These are phyloP conservation scores for Thielaviopsis punctulata DNA, from an alignment of 2,329 filamentous ascomycete species.

Conservation along the genomic window DNA sequence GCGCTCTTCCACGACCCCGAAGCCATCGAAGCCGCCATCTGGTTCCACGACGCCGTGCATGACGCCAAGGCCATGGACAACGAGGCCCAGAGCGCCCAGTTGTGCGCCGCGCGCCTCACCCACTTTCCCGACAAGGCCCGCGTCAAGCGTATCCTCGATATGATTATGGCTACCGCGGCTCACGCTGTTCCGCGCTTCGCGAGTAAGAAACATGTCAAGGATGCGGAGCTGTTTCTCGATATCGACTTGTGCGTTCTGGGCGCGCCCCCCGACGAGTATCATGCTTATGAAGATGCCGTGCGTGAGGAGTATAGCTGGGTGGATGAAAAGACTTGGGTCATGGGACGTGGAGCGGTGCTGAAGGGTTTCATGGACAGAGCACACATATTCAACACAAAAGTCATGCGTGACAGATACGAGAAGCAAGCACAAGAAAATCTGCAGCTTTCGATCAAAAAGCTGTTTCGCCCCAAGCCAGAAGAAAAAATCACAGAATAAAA, in stretches of 20 bases:
- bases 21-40: slow-evolving; percentile 10
- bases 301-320: slow-evolving; percentile 11
- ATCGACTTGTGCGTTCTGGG: slow-evolving; percentile 10
- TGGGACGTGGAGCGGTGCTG: slow-evolving; percentile 1
- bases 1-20: slow-evolving; percentile 4
- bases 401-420: slow-evolving; percentile 8
- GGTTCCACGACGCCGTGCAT: slow-evolving; percentile 11
- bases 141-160: slow-evolving; percentile 3
- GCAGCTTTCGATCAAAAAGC: neutral
- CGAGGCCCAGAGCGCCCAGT: slow-evolving; percentile 19
- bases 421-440: slow-evolving; percentile 1
- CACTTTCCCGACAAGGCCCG: neutral
- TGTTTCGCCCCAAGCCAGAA: neutral
- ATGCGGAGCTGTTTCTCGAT: slow-evolving; percentile 12
- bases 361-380: slow-evolving; percentile 3
- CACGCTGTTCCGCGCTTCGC: slow-evolving; percentile 6
- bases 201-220: slow-evolving; percentile 1
- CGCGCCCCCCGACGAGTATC: slow-evolving; percentile 1
- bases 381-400: slow-evolving; percentile 4
- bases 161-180: slow-evolving; percentile 6
- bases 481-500: neutral
- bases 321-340: slow-evolving; percentile 2
- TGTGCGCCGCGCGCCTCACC: neutral
- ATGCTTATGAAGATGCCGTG: slow-evolving; percentile 10
- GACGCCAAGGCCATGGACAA: slow-evolving; percentile 10